These are phyloP conservation scores for Castanea sativa DNA, from an alignment of 306 rosid genomes.

Conservation along the genomic window DNA sequence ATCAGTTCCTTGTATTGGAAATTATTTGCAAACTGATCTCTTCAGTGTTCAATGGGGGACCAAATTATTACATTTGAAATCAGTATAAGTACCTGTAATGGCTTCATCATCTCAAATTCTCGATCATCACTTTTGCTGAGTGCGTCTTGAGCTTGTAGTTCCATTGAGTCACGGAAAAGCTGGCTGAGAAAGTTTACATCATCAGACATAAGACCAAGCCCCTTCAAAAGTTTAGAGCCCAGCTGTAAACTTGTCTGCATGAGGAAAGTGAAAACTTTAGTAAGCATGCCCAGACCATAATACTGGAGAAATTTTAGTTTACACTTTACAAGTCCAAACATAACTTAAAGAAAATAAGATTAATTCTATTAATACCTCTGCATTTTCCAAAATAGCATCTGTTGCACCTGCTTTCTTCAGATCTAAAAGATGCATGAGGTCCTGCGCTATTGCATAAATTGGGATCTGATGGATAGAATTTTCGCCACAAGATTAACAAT, in stretches of 20 bases:
- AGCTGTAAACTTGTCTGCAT: slow-evolving; percentile 93
- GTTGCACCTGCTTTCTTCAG: slow-evolving; percentile 91
- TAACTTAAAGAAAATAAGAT: slow-evolving; percentile 4
- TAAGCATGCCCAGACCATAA: slow-evolving; percentile 4
- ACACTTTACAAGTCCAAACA: background rate
- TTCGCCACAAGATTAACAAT: slow-evolving; percentile 19
- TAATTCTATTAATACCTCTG: slow-evolving; percentile 56
- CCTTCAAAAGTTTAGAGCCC: slow-evolving; percentile 94
- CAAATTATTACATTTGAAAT: background rate
- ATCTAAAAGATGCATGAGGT: slow-evolving; percentile 83
- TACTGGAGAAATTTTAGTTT: background rate
- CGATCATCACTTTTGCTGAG: slow-evolving; percentile 40
- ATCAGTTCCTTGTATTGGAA: background rate
- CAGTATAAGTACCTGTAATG: slow-evolving; percentile 71
- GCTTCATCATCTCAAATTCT: slow-evolving; percentile 59
- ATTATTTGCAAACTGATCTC: background rate
- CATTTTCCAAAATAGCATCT: slow-evolving; percentile 84
- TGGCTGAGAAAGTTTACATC: slow-evolving; percentile 87
- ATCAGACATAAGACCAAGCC: slow-evolving; percentile 96
- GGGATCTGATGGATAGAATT: slow-evolving; percentile 62
- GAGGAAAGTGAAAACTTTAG: slow-evolving; percentile 22
- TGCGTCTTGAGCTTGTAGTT: slow-evolving; percentile 77
- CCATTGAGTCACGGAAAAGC: slow-evolving; percentile 87
- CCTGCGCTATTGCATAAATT: slow-evolving; percentile 88
- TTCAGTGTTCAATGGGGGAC: background rate